These are phyloP conservation scores for Apophysomyces ossiformis DNA, from an alignment of 371 early-diverging fungal species.

Conservation along the genomic window DNA sequence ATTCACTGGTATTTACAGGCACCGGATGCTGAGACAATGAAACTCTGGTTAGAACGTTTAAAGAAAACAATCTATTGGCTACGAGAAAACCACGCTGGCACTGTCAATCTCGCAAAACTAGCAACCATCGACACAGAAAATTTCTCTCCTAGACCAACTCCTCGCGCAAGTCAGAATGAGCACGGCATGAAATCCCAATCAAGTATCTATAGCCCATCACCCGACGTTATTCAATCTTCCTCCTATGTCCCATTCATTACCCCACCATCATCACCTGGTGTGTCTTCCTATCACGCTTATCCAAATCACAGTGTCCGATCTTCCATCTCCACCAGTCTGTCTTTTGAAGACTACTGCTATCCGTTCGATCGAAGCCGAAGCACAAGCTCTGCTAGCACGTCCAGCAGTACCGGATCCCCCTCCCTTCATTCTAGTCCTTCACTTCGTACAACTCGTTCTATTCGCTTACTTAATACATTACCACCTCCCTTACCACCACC, in stretches of 20 bases:
- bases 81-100: conserved; percentile 12
- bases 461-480: conserved; percentile 3
- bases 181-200: not conserved
- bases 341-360: not conserved
- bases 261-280: not conserved
- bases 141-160: conserved; percentile 6
- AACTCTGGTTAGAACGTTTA: conserved; percentile 37
- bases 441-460: not conserved
- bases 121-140: conserved; percentile 22
- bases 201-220: too few relatives aligned
- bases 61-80: conserved; percentile 35
- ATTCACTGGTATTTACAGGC: conserved; percentile 40
- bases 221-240: too few relatives aligned
- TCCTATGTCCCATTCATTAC: not conserved
- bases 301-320: not conserved
- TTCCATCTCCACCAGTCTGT: conserved; percentile 6
- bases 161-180: not conserved
- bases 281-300: not conserved
- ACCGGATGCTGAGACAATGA: conserved; percentile 36
- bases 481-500: conserved; percentile 15
- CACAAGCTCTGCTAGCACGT: not conserved
- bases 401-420: too few relatives aligned
- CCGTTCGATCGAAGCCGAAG: not conserved
- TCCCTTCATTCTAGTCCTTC: conserved; percentile 1
- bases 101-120: conserved; percentile 4